These are phyloP conservation scores for Xerophyta viscosa DNA, from an alignment of 106 monocot species.

Conservation along the genomic window DNA sequence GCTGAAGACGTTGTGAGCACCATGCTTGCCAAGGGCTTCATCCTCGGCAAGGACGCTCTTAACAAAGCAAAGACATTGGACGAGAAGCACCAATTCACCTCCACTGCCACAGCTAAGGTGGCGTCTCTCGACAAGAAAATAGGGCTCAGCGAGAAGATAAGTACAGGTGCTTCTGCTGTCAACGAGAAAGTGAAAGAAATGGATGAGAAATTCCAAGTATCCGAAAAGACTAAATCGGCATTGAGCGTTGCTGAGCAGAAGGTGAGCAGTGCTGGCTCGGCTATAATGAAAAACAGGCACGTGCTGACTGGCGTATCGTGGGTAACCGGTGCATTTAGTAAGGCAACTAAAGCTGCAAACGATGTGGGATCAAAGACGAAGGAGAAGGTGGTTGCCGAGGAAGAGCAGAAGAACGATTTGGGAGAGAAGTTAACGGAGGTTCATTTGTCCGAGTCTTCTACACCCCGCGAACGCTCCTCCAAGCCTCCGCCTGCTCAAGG, in stretches of 20 bases:
- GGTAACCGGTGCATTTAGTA: slow-evolving; percentile 68
- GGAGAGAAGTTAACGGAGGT: slow-evolving; percentile 21
- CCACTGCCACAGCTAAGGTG: slow-evolving; percentile 73
- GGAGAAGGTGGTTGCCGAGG: slow-evolving; percentile 50
- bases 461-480: slow-evolving; percentile 18
- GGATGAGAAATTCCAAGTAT: slow-evolving; percentile 85
- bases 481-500: slow-evolving; percentile 49
- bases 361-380: slow-evolving; percentile 57
- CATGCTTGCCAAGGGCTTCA: slow-evolving; percentile 89
- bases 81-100: slow-evolving; percentile 73
- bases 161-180: slow-evolving; percentile 53
- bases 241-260: slow-evolving; percentile 78
- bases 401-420: slow-evolving; percentile 4
- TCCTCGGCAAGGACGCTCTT: slow-evolving; percentile 69
- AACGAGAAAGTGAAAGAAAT: slow-evolving; percentile 84
- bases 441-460: slow-evolving; percentile 19
- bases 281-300: slow-evolving; percentile 76
- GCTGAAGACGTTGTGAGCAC: slow-evolving; percentile 69
- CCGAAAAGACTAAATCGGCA: slow-evolving; percentile 73
- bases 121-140: slow-evolving; percentile 57
- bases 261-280: slow-evolving; percentile 63
- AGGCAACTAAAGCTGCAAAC: slow-evolving; percentile 48
- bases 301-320: slow-evolving; percentile 65
- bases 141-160: slow-evolving; percentile 66
- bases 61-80: slow-evolving; percentile 76